Evolutionary conservation across 306 rosid species (phyloP).

Genomic region (Cicer chorassanicum): DNA sequence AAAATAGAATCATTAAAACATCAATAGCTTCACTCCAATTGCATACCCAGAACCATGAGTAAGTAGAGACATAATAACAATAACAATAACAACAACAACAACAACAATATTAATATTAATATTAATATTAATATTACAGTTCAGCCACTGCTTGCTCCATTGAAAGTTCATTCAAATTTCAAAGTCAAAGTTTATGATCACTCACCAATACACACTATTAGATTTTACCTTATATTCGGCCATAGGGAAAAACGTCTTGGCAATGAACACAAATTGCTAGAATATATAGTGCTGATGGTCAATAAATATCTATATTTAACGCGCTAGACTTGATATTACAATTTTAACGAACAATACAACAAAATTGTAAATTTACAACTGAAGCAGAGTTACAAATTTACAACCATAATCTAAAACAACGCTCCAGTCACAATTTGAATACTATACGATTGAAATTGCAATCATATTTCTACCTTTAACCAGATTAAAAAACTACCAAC

Average conservation of each 20-base stretch:
- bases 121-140: too few relatives aligned
- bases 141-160: too few relatives aligned
- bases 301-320: constrained; percentile 19
- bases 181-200: not conserved
- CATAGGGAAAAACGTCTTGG: not conserved
- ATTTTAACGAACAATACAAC: constrained; percentile 12
- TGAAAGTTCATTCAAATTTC: too few relatives aligned
- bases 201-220: not conserved
- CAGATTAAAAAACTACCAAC: constrained; percentile 21
- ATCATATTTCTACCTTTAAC: constrained; percentile 29
- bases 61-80: too few relatives aligned
- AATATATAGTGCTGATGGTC: not conserved
- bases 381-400: constrained; percentile 39
- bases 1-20: too few relatives aligned
- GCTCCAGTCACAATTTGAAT: constrained; percentile 33
- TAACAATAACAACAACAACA: too few relatives aligned
- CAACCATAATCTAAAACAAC: constrained; percentile 12
- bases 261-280: not conserved
- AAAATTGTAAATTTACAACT: constrained; percentile 42
- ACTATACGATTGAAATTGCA: constrained; percentile 42
- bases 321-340: constrained; percentile 8
- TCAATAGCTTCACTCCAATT: too few relatives aligned
- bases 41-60: too few relatives aligned
- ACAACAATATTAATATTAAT: too few relatives aligned
- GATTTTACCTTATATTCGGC: not conserved